Percentiles rank a stretch among this genome's conserved stretches.
phyloP scores from a whole-genome alignment of 2,329 filamentous ascomycete species.

The Cladosporium sp. region DNA sequence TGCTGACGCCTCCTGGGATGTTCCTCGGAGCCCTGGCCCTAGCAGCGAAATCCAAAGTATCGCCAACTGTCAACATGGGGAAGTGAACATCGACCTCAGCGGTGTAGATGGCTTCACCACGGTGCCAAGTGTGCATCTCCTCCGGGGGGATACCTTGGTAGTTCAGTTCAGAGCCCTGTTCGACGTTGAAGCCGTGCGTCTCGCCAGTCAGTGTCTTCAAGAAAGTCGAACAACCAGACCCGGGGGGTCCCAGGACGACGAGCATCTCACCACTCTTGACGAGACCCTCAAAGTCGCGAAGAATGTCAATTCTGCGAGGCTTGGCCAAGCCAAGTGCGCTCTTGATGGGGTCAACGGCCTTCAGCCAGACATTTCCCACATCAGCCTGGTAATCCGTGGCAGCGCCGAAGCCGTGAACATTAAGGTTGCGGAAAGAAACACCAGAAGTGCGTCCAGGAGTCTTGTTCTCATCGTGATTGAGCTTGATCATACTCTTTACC shows the following conservation, averaged over 20 bases:
- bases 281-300: conserved; percentile 63
- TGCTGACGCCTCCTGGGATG: conserved; percentile 55
- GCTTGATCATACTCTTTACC: conserved; percentile 47
- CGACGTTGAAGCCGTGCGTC: conserved; percentile 72
- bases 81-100: conserved; percentile 82
- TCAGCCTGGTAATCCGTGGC: conserved; percentile 49
- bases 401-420: conserved; percentile 45
- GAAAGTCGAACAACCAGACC: conserved; percentile 71
- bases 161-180: conserved; percentile 68
- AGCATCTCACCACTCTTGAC: conserved; percentile 70
- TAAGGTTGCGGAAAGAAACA: conserved; percentile 43
- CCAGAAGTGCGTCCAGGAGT: conserved; percentile 42
- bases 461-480: conserved; percentile 39
- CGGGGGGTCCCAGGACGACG: conserved; percentile 67
- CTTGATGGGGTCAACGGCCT: conserved; percentile 35
- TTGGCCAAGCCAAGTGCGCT: conserved; percentile 28
- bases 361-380: conserved; percentile 44
- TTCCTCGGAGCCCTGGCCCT: conserved; percentile 60
- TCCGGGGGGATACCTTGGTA: conserved; percentile 71
- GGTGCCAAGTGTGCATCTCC: conserved; percentile 72
- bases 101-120: conserved; percentile 82
- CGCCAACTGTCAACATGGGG: conserved; percentile 68
- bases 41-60: conserved; percentile 74
- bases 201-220: conserved; percentile 81
- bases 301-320: conserved; percentile 51